Base-by-base conservation (phyloP, 2,329 filamentous ascomycete species). In the Cladosporium colombiae region DNA sequence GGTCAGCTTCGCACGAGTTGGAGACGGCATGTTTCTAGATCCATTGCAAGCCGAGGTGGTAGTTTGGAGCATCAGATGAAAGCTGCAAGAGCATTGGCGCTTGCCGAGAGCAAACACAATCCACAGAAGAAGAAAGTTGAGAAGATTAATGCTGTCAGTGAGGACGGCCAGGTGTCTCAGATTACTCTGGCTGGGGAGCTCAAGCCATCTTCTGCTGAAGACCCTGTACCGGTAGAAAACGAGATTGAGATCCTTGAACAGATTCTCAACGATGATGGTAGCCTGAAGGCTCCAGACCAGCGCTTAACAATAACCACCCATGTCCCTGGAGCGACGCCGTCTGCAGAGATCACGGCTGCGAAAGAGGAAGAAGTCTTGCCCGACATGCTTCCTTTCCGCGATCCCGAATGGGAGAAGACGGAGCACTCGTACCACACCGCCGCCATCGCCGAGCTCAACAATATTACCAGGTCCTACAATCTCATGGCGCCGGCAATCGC, bases 401-500 rank as follows among this genome's bases (percentile, higher is more conserved):
- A 98, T 71, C 81, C 87, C 0, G 80, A 85, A 1, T 97, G 94
- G 90, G 86, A 95, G 69, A 79, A 82, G 23, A 84, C 86, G 6
- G 92, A 98, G 77, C 79, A 81, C 3, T 83, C 88, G 7, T 98
- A 96, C 79, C 88, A 93, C 75, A 86, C 85, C 46, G 84, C 95
- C 5, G 87, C 91, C 5, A 85, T 99, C 69, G 84, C 86, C 56
- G 88, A 91, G 65, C 86, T 98, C 65, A 98, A 98, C 78, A 78
- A 80, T 33, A 83, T 96, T 58, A 90, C 92, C 8, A 87, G 95
- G 29, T 91, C 91, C 16, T 99, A 99, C 81, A 98, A 98, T 73
- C 86, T 98, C 3, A 94, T 96, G 88, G 94, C 95, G 0, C 95
- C 95, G 0, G 89, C 92, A 64, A 84, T 97, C 1, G 93, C 94